Evolutionary conservation across 176 grass and related monocot genomes (phyloP).

Genomic region (Cymbopogon citratus): DNA sequence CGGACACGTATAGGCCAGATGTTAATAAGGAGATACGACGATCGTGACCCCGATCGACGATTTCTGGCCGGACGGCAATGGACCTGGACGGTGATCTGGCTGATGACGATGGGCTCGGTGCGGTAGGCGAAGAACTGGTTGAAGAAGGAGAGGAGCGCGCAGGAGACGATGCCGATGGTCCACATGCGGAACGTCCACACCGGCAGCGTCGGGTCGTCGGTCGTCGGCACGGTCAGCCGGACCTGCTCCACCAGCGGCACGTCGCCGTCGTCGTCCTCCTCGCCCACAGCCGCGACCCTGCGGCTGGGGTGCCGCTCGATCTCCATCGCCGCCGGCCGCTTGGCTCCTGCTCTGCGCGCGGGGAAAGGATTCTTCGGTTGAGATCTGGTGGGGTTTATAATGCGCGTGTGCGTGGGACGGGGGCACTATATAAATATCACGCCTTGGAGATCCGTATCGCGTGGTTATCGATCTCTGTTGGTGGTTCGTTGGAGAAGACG

Average conservation of each 20-base stretch:
- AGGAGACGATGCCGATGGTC: slow-evolving; percentile 52
- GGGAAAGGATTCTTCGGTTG: not conserved
- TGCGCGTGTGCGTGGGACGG: not conserved
- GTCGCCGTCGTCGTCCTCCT: slow-evolving; percentile 22
- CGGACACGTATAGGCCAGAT: too few relatives aligned
- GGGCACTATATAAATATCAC: not conserved
- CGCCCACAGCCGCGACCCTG: not conserved
- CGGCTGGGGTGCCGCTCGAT: slow-evolving; percentile 8
- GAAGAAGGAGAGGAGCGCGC: slow-evolving; percentile 60
- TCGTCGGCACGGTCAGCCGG: slow-evolving; percentile 57
- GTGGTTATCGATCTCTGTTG: not conserved
- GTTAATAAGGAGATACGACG: not conserved
- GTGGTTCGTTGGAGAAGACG: slow-evolving; percentile 5
- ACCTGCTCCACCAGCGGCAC: slow-evolving; percentile 66
- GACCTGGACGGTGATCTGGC: slow-evolving; percentile 67
- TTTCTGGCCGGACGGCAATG: too few relatives aligned
- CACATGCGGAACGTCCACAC: slow-evolving; percentile 91
- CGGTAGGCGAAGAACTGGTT: slow-evolving; percentile 83
- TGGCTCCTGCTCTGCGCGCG: too few relatives aligned
- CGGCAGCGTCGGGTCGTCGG: slow-evolving; percentile 52
- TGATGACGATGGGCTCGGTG: slow-evolving; percentile 58
- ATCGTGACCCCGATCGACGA: not conserved
- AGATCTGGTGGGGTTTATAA: not conserved
- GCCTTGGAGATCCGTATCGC: not conserved
- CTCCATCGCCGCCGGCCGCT: slow-evolving; percentile 14